Percentiles rank a stretch among this genome's conserved stretches.
Conservation (phyloP, 75 land plant species). For the Sequoia sempervirens region DNA sequence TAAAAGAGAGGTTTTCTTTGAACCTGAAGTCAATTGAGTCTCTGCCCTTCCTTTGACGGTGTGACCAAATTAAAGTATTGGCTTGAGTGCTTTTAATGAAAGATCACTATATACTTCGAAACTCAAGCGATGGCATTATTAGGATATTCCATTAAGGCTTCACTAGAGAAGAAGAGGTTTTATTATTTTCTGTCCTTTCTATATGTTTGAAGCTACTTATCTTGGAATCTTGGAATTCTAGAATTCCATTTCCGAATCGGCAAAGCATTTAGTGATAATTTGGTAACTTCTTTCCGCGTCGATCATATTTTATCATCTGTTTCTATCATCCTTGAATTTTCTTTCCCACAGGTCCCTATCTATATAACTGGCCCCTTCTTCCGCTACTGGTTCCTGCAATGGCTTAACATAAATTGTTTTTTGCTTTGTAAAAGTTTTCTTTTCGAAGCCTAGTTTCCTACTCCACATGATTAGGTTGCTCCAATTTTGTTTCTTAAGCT, state of each 20-base stretch:
- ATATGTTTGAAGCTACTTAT: not conserved
- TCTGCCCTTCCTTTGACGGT: not conserved
- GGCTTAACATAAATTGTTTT: not conserved
- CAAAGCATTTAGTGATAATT: not conserved
- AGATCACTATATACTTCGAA: not conserved
- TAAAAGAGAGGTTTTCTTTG: too few species aligned
- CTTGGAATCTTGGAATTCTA: not conserved
- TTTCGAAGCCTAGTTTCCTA: not conserved
- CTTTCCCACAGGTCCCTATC: too few species aligned
- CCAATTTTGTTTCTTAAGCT: conserved; percentile 1
- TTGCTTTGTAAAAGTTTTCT: not conserved
- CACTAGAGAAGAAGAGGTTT: not conserved
- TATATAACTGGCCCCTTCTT: too few species aligned
- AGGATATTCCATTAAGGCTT: not conserved
- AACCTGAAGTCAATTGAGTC: too few species aligned
- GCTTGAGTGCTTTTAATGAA: not conserved
- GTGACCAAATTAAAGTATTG: not conserved
- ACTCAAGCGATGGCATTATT: not conserved
- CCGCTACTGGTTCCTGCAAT: too few species aligned
- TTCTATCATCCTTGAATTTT: too few species aligned
- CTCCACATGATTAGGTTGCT: not conserved
- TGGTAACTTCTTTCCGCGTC: not conserved
- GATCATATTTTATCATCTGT: not conserved
- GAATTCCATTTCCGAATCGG: not conserved
- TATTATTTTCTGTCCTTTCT: not conserved